phyloP scores from a whole-genome alignment of 768 basidiomycete genomes.

The Mycena pura region DNA sequence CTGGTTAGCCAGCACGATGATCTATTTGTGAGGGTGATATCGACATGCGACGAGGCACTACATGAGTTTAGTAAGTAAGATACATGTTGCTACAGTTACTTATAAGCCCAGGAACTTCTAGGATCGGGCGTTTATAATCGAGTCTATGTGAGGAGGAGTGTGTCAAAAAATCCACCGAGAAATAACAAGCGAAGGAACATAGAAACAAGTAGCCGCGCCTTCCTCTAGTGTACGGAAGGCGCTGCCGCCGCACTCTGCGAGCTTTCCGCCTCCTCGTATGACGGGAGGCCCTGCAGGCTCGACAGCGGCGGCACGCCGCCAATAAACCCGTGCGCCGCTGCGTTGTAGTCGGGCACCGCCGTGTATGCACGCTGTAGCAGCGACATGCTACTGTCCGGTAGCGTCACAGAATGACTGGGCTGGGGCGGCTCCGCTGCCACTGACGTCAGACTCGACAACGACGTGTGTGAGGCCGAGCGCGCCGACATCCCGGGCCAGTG shows the following conservation, averaged over 20 bases:
- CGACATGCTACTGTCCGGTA: conserved; percentile 30
- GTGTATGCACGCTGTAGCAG: conserved; percentile 69
- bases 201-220: neutral
- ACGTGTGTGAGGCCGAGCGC: conserved; percentile 41
- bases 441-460: conserved; percentile 4
- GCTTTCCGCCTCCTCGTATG: conserved; percentile 75
- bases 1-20: no score
- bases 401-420: no score
- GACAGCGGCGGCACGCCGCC: conserved; percentile 89
- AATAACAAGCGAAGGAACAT: neutral
- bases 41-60: no score
- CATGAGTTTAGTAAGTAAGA: no score
- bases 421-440: conserved; percentile 19
- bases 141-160: conserved; percentile 9
- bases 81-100: neutral
- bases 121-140: no score
- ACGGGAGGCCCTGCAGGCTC: conserved; percentile 80
- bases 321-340: conserved; percentile 86
- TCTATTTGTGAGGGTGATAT: no score
- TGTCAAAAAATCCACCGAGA: neutral
- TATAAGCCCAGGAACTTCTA: no score
- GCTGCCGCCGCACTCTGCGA: conserved; percentile 18
- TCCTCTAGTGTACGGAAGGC: neutral
- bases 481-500: conserved; percentile 47
- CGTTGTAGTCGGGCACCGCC: conserved; percentile 85